Evolutionary conservation across 1,284 basidiomycete genomes (phyloP).

Genomic region (Tilletia setariae): DNA sequence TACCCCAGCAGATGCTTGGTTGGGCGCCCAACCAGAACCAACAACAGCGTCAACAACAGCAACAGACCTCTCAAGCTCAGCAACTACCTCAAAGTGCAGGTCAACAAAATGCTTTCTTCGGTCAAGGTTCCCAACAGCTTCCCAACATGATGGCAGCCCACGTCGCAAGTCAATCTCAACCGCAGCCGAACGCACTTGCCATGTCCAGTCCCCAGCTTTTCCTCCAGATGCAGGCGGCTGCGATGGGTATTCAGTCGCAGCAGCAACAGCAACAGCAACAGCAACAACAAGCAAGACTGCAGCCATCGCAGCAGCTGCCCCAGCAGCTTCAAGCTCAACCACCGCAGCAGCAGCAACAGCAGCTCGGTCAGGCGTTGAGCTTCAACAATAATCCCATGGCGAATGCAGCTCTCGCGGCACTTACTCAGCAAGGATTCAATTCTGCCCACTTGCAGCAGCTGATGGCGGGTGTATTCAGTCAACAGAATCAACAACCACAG

Average conservation of each 20-base stretch:
- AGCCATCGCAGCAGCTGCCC: slow-evolving; percentile 15
- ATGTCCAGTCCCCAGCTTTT: not conserved
- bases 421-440: not conserved
- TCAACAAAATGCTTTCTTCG: slow-evolving; percentile 29
- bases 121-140: slow-evolving; percentile 23
- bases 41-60: slow-evolving; percentile 32
- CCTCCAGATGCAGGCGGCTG: slow-evolving; percentile 8
- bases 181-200: slow-evolving; percentile 20
- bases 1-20: slow-evolving; percentile 16
- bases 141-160: not conserved
- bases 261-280: slow-evolving; percentile 9
- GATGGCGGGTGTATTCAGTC: not conserved
- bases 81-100: slow-evolving; percentile 21
- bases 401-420: not conserved
- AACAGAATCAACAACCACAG: not conserved
- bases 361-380: slow-evolving; percentile 11
- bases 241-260: slow-evolving; percentile 8
- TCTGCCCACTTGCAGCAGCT: not conserved
- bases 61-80: slow-evolving; percentile 26
- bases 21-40: slow-evolving; percentile 17
- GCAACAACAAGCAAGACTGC: not conserved
- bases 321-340: slow-evolving; percentile 30
- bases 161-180: slow-evolving; percentile 20
- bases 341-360: slow-evolving; percentile 21
- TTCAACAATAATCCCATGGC: not conserved